phyloP scores from a whole-genome alignment of 148 eudicot genomes.

The Chenopodium suecicum region DNA sequence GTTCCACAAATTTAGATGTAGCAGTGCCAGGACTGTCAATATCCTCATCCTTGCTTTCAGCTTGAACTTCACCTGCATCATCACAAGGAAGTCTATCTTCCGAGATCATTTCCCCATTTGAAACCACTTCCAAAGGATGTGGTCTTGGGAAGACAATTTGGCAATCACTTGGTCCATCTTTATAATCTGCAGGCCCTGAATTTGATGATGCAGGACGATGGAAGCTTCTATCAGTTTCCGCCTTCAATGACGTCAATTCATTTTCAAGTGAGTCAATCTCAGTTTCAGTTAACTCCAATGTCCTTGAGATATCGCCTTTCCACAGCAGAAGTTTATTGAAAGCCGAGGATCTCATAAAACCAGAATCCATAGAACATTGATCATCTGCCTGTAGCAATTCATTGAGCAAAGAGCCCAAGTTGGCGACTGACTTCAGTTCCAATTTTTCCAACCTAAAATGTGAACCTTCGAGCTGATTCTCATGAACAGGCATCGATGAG shows the following conservation, averaged over 20 bases:
- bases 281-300: conserved; percentile 68
- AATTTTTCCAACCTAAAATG: conserved; percentile 50
- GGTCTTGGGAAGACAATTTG: conserved; percentile 35
- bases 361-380: conserved; percentile 43
- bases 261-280: conserved; percentile 83
- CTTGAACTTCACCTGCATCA: conserved; percentile 31
- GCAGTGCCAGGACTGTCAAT: conserved; percentile 70
- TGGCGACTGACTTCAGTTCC: conserved; percentile 38
- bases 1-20: conserved; percentile 60
- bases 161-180: conserved; percentile 37
- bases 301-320: conserved; percentile 64
- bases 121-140: conserved; percentile 37
- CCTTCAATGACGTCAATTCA: conserved; percentile 55
- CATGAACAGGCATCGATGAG: conserved; percentile 43
- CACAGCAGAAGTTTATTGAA: conserved; percentile 56
- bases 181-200: conserved; percentile 30
- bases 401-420: conserved; percentile 54
- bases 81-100: conserved; percentile 33
- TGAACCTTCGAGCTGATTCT: conserved; percentile 39
- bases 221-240: conserved; percentile 27
- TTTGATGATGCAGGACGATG: conserved; percentile 40
- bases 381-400: conserved; percentile 53
- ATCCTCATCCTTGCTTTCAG: conserved; percentile 41
- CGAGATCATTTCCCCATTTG: conserved; percentile 36
- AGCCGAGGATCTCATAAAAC: conserved; percentile 48